Base-by-base conservation (phyloP, 2,329 filamentous ascomycete species). In the Neocatenulostroma microsporum region DNA sequence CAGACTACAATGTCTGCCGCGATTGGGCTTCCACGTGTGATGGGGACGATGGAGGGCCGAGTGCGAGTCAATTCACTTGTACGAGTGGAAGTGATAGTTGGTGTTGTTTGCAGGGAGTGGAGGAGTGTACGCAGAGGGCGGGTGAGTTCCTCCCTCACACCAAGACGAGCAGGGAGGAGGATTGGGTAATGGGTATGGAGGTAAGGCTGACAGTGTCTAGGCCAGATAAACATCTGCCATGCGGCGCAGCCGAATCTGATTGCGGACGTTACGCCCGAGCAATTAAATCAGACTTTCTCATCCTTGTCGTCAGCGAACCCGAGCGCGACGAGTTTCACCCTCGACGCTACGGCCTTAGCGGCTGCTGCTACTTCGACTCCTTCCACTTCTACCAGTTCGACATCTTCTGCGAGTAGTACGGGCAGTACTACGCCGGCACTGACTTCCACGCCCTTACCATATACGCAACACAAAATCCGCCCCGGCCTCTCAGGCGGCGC, bases 201-300 rank as follows among this genome's bases (percentile, higher is more conserved):
- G 23, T 19, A 21, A 19, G n/a, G 30, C 24, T 17, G 28, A 8
- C 24, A 21, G 21, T 31, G 19, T 5, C 10, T 19, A 45, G 43
- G 40, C 10, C 41, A 41, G 24, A 32, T 32, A 20, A 44, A 44
- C 15, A 35, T 46, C 10, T 44, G 42, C 20, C 26, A 40, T 1
- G 37, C 44, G 5, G 38, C 39, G 12, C 39, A 42, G 14, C 37
- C 39, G 14, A 42, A 47, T 28, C 39, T 30, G 5, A 45, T 47
- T n/a, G 39, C 39, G 27, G 15, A 29, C n/a, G n/a, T n/a, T n/a
- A n/a, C n/a, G n/a, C n/a, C n/a, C n/a, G n/a, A n/a, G n/a, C n/a
- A n/a, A n/a, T n/a, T n/a, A n/a, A n/a, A n/a, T n/a, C n/a, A n/a
- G n/a, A n/a, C n/a, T n/a, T 29, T 29, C 27, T 29, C 27, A 8